phyloP scores from a whole-genome alignment of 768 basidiomycete genomes.

The Macrolepiota fuliginosa region DNA sequence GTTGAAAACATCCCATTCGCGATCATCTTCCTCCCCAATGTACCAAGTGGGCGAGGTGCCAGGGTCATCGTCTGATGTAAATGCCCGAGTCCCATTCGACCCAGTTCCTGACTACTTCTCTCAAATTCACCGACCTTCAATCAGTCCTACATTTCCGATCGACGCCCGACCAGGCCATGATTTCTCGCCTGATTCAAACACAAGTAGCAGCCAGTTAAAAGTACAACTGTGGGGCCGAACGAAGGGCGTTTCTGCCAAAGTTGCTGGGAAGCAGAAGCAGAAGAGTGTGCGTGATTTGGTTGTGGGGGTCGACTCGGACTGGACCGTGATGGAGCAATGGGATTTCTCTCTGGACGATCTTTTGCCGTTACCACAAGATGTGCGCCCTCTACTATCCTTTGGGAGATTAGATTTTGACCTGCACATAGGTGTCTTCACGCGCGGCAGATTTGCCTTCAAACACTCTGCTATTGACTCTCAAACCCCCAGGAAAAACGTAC shows the following conservation, averaged over 20 bases:
- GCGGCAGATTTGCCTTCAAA: conserved; percentile 63
- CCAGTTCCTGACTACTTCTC: conserved; percentile 67
- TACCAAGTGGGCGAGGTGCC: neutral
- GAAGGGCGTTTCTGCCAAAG: neutral
- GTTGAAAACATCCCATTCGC: neutral
- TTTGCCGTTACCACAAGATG: conserved; percentile 58
- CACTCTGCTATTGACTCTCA: conserved; percentile 64
- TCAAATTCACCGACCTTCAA: conserved; percentile 76
- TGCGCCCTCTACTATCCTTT: conserved; percentile 31
- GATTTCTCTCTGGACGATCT: conserved; percentile 58
- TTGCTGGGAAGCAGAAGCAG: conserved; percentile 4
- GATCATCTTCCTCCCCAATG: neutral
- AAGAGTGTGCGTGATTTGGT: neutral
- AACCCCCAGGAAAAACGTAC: conserved; percentile 58
- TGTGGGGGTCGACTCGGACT: conserved; percentile 27
- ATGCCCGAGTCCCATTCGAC: neutral
- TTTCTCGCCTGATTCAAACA: conserved; percentile 53
- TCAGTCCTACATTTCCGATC: conserved; percentile 72
- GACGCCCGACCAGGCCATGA: conserved; percentile 50
- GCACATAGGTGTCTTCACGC: conserved; percentile 19
- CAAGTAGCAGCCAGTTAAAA: conserved; percentile 36
- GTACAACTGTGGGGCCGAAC: conserved; percentile 59
- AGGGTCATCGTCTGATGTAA: neutral
- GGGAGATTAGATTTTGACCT: neutral
- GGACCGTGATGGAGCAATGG: conserved; percentile 72